Conservation (phyloP, 2,329 filamentous ascomycete genomes). For the Colletotrichum zoysiae region DNA sequence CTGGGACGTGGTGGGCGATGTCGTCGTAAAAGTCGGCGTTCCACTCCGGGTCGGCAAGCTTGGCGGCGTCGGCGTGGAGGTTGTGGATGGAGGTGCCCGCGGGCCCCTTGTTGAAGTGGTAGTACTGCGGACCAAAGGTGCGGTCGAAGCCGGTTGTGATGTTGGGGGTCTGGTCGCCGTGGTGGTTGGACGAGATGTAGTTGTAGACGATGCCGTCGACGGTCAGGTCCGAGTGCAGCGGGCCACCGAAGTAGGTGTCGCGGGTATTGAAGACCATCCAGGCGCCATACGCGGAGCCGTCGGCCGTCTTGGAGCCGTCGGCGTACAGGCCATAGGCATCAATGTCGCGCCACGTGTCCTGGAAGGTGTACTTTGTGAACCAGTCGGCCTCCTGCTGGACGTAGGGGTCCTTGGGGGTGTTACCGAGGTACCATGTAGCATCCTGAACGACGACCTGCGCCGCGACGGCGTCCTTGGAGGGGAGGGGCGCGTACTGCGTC, state of each 20-base stretch:
- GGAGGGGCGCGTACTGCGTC: constrained; percentile 64
- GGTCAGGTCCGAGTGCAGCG: constrained; percentile 68
- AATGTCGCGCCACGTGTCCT: constrained; percentile 66
- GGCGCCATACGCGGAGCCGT: constrained; percentile 65
- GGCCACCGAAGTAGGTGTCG: constrained; percentile 70
- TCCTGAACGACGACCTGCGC: constrained; percentile 67
- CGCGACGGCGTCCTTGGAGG: constrained; percentile 56
- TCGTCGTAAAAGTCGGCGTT: constrained; percentile 73
- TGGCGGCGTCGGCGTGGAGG: constrained; percentile 66
- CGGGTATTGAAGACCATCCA: constrained; percentile 73
- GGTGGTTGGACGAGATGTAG: constrained; percentile 70
- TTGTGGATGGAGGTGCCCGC: constrained; percentile 58
- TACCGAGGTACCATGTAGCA: constrained; percentile 70
- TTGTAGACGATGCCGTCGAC: constrained; percentile 74
- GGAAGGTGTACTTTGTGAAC: constrained; percentile 74
- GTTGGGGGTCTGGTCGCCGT: constrained; percentile 70
- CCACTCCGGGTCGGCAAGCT: constrained; percentile 65
- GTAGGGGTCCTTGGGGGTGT: constrained; percentile 65
- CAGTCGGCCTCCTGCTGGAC: constrained; percentile 66
- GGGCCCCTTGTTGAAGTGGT: constrained; percentile 69
- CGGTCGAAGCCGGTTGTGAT: constrained; percentile 72
- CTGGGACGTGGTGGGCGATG: constrained; percentile 70
- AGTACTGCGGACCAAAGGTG: constrained; percentile 72
- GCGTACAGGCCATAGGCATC: constrained; percentile 63
- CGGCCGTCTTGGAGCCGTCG: constrained; percentile 54